These are phyloP conservation scores for Clitocybe nebularis DNA, from an alignment of 1,284 basidiomycete species.

Conservation along the genomic window DNA sequence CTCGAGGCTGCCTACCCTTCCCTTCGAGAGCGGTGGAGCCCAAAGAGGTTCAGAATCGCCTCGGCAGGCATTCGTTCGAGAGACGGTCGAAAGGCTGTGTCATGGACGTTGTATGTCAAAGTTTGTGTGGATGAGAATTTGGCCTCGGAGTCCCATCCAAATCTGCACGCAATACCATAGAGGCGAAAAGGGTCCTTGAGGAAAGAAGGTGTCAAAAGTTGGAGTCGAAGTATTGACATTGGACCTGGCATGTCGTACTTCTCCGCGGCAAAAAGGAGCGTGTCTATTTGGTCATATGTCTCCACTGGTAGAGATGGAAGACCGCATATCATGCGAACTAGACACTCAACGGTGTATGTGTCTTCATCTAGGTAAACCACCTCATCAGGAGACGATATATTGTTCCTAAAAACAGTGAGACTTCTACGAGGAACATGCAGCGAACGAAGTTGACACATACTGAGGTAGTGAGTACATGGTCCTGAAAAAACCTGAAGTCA, in stretches of 20 bases:
- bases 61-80: constrained; percentile 45
- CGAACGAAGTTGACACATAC: constrained; percentile 13
- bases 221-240: constrained; percentile 49
- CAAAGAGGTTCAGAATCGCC: constrained; percentile 48
- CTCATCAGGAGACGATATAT: constrained; percentile 23
- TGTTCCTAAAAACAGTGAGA: constrained; percentile 2
- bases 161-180: constrained; percentile 53
- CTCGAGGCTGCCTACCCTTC: constrained; percentile 30
- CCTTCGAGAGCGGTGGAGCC: constrained; percentile 47
- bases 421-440: too few relatives aligned
- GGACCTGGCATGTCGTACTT: constrained; percentile 69
- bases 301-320: constrained; percentile 46
- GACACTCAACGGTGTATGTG: constrained; percentile 43
- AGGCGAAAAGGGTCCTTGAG: constrained; percentile 50
- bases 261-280: constrained; percentile 55
- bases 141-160: constrained; percentile 53
- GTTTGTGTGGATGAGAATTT: constrained; percentile 47
- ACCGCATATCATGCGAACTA: constrained; percentile 59
- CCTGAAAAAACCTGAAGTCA: constrained; percentile 61
- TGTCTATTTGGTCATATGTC: constrained; percentile 49
- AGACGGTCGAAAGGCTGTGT: constrained; percentile 37
- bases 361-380: constrained; percentile 56
- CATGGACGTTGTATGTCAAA: constrained; percentile 44
- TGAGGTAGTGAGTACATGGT: constrained; percentile 58
- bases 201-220: constrained; percentile 46